Evolutionary conservation across 2,329 filamentous ascomycete species (phyloP).

Genomic region (Aspergillus sp.): DNA sequence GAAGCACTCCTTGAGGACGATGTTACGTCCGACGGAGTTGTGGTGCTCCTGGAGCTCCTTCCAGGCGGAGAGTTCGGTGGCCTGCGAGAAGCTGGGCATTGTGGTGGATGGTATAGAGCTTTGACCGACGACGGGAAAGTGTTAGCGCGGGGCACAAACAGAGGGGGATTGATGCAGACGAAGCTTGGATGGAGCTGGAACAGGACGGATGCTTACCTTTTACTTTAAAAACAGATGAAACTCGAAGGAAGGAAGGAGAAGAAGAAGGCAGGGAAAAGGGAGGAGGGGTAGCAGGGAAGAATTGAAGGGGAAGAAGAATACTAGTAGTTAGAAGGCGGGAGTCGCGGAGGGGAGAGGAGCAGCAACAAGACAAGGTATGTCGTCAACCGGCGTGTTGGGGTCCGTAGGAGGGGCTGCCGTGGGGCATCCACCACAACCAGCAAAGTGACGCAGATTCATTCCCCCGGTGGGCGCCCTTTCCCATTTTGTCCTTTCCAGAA

Average conservation of each 20-base stretch:
- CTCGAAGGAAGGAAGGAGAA: not conserved
- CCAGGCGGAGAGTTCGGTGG: constrained; percentile 85
- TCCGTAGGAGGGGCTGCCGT: constrained; percentile 25
- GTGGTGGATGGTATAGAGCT: constrained; percentile 23
- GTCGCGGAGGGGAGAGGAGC: constrained; percentile 8
- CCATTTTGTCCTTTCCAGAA: not conserved
- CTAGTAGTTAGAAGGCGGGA: constrained; percentile 10
- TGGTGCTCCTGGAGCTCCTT: constrained; percentile 88
- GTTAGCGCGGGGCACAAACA: not conserved
- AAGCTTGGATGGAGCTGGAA: not conserved
- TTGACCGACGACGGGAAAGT: not conserved
- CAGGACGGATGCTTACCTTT: not conserved
- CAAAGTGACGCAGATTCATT: not conserved
- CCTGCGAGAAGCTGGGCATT: constrained; percentile 61
- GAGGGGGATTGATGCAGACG: not conserved
- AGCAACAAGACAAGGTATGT: constrained; percentile 19
- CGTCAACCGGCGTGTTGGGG: constrained; percentile 27
- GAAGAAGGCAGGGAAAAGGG: not conserved
- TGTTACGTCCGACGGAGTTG: constrained; percentile 79
- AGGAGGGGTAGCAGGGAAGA: constrained; percentile 2
- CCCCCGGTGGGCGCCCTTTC: not conserved
- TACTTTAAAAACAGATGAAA: constrained; percentile 1
- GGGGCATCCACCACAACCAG: not conserved
- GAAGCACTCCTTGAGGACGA: constrained; percentile 92
- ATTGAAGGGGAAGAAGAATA: constrained; percentile 13